Percentiles rank a stretch among this genome's conserved stretches.
Evolutionary conservation across 1,284 basidiomycete genomes (phyloP).

Genomic region (Vanrija sp.): DNA sequence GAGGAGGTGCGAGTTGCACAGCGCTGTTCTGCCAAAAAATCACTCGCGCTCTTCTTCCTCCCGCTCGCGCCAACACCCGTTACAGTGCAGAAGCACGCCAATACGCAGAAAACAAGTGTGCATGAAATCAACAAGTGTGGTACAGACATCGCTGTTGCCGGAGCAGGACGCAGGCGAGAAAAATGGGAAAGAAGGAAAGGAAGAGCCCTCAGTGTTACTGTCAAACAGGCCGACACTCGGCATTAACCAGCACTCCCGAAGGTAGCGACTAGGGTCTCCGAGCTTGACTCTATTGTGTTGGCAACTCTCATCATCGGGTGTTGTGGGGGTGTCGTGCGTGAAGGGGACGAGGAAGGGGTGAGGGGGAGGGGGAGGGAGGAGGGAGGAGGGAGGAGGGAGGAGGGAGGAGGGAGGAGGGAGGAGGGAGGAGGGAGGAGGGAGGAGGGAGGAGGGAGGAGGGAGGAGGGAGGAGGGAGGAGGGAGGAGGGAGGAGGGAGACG

Average conservation of each 20-base stretch:
- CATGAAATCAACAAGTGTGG: too few species aligned
- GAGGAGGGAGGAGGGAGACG: not conserved
- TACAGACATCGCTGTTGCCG: too few species aligned
- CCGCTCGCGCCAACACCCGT: too few species aligned
- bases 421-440: not conserved
- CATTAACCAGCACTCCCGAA: constrained; percentile 19
- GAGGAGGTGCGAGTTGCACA: too few species aligned
- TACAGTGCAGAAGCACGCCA: too few species aligned
- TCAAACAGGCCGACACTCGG: constrained; percentile 26
- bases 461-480: not conserved
- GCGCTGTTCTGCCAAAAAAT: too few species aligned
- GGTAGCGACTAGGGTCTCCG: constrained; percentile 22
- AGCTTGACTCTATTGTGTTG: constrained; percentile 29
- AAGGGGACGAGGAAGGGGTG: not conserved
- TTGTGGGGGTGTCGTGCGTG: too few species aligned
- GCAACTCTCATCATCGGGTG: constrained; percentile 25
- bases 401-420: too few species aligned
- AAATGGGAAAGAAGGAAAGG: not conserved
- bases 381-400: not conserved
- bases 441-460: not conserved
- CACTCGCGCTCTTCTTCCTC: too few species aligned
- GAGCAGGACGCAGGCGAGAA: too few species aligned
- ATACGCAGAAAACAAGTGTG: too few species aligned
- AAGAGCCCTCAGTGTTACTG: constrained; percentile 19
- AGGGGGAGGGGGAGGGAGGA: not conserved